Conservation (phyloP, 2,329 filamentous ascomycete species). For the Myriangium duriaei region DNA sequence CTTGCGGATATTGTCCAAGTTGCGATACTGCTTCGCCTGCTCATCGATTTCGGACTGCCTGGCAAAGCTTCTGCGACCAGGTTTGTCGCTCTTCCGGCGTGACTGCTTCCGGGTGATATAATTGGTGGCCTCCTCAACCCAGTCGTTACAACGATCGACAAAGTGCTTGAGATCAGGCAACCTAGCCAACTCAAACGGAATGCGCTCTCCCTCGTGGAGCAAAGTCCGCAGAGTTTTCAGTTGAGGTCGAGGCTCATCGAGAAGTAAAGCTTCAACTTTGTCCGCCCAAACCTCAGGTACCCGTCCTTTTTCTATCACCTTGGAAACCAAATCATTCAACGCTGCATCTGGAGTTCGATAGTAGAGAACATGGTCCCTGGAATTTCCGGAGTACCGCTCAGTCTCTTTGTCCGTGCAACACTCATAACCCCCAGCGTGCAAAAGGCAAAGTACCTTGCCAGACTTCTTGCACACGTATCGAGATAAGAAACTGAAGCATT, state of each 20-base stretch:
- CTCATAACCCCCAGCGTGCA: conserved; percentile 66
- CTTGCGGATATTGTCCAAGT: conserved; percentile 75
- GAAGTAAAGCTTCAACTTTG: conserved; percentile 73
- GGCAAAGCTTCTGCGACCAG: conserved; percentile 60
- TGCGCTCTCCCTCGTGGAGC: conserved; percentile 87
- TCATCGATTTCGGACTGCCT: conserved; percentile 72
- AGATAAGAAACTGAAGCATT: conserved; percentile 81
- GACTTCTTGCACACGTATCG: conserved; percentile 75
- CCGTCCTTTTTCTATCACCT: conserved; percentile 72
- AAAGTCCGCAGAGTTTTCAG: conserved; percentile 76
- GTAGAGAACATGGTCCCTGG: conserved; percentile 55
- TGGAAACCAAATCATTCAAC: conserved; percentile 55
- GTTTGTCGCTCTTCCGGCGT: conserved; percentile 85
- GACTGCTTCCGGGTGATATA: conserved; percentile 97
- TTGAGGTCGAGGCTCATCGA: conserved; percentile 71
- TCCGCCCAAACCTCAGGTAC: conserved; percentile 82
- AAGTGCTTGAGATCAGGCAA: conserved; percentile 73
- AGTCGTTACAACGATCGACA: conserved; percentile 92
- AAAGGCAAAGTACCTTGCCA: conserved; percentile 69
- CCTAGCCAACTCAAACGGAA: conserved; percentile 77
- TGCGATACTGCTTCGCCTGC: conserved; percentile 69
- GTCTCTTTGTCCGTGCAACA: conserved; percentile 62
- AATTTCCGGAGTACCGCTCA: conserved; percentile 48
- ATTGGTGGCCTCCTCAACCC: conserved; percentile 92
- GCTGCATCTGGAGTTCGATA: conserved; percentile 66